phyloP scores from a whole-genome alignment of 495 filamentous ascomycete species.

The Penicillium parvum region DNA sequence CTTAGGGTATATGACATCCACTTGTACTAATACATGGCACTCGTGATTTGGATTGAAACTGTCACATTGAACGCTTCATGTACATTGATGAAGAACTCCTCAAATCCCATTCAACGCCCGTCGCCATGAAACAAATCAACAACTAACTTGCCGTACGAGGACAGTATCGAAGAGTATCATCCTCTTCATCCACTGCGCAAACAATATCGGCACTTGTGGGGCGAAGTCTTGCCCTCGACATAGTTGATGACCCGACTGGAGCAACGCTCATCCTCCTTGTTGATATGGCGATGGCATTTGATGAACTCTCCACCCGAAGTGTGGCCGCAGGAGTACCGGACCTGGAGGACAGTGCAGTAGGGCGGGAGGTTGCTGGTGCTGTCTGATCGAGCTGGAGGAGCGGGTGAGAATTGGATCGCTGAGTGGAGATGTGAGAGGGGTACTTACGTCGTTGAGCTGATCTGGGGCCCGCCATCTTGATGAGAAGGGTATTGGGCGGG shows the following conservation, averaged over 20 bases:
- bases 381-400: background rate
- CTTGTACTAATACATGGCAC: background rate
- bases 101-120: too few relatives aligned
- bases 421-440: too few relatives aligned
- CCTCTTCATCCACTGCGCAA: constrained; percentile 1
- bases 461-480: too few relatives aligned
- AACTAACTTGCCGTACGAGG: too few relatives aligned
- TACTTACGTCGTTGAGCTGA: too few relatives aligned
- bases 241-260: constrained; percentile 1
- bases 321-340: constrained; percentile 21
- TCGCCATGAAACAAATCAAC: too few relatives aligned
- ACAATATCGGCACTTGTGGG: constrained; percentile 21
- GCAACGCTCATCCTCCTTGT: constrained; percentile 17
- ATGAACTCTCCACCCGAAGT: constrained; percentile 17
- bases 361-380: background rate
- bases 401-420: too few relatives aligned
- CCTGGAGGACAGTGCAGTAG: constrained; percentile 15
- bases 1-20: background rate
- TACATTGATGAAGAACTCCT: too few relatives aligned
- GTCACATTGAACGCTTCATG: too few relatives aligned
- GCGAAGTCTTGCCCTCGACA: constrained; percentile 14
- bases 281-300: constrained; percentile 15
- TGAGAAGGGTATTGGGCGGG: too few relatives aligned
- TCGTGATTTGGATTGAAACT: background rate
- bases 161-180: too few relatives aligned